Conservation (phyloP, 2,329 filamentous ascomycete genomes). For the Emydomyces testavorans region DNA sequence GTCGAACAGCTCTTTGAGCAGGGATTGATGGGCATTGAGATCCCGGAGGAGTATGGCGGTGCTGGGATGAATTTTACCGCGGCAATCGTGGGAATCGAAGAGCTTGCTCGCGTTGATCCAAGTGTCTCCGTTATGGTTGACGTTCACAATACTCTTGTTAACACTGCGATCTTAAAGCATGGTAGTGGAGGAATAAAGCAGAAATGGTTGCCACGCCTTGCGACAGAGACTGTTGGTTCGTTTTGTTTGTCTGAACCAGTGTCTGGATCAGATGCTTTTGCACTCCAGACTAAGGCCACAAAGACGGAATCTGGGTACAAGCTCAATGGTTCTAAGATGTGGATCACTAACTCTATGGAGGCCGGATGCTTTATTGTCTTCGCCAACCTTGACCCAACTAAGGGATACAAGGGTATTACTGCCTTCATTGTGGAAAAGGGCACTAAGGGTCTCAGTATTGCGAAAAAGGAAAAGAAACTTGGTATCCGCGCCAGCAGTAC, state of each 20-base stretch:
- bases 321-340: constrained; percentile 94
- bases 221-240: constrained; percentile 77
- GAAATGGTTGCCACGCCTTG: constrained; percentile 78
- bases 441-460: constrained; percentile 79
- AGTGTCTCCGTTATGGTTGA: constrained; percentile 92
- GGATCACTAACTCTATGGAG: constrained; percentile 97
- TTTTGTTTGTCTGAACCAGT: constrained; percentile 90
- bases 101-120: constrained; percentile 85
- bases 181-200: constrained; percentile 66
- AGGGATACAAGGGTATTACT: constrained; percentile 93
- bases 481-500: constrained; percentile 93
- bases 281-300: constrained; percentile 77
- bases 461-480: constrained; percentile 99
- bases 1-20: constrained; percentile 95
- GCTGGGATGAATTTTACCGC: constrained; percentile 98
- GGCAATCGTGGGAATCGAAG: constrained; percentile 92
- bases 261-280: constrained; percentile 92
- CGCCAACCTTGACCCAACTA: constrained; percentile 81
- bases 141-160: constrained; percentile 96
- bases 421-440: constrained; percentile 91
- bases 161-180: constrained; percentile 81
- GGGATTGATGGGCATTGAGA: constrained; percentile 93
- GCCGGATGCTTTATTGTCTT: constrained; percentile 95
- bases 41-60: constrained; percentile 91
- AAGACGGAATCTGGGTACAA: constrained; percentile 74